phyloP scores from a whole-genome alignment of 495 filamentous ascomycete species.

The Tuber microsphaerosporum region DNA sequence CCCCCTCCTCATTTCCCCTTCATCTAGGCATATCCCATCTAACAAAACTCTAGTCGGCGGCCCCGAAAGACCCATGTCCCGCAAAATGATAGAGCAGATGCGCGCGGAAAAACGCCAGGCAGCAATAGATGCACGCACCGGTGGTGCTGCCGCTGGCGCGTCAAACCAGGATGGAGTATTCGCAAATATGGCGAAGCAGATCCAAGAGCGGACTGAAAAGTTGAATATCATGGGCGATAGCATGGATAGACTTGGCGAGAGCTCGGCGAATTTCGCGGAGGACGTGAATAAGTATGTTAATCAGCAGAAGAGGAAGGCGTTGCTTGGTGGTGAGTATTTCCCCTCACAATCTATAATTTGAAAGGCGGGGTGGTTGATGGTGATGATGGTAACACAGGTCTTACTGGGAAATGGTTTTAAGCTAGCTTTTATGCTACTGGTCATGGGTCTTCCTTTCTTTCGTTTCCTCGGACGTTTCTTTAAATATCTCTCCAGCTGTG shows the following conservation, averaged over 20 bases:
- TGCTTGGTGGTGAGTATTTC: constrained; percentile 55
- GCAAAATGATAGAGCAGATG: constrained; percentile 64
- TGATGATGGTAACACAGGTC: constrained; percentile 12
- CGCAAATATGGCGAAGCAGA: constrained; percentile 67
- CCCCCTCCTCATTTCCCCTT: constrained; percentile 40
- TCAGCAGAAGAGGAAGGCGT: constrained; percentile 73
- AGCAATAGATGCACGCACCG: constrained; percentile 42
- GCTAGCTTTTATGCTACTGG: neutral
- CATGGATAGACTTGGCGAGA: constrained; percentile 71
- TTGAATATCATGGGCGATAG: constrained; percentile 73
- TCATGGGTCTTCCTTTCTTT: neutral
- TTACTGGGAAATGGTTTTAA: constrained; percentile 41
- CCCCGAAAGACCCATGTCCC: constrained; percentile 72
- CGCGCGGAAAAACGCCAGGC: constrained; percentile 52
- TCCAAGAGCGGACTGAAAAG: constrained; percentile 84
- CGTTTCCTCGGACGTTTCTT: neutral
- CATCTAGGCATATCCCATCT: constrained; percentile 2
- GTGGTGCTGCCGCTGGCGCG: constrained; percentile 44
- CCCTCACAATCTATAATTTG: constrained; percentile 45
- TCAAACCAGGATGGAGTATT: constrained; percentile 54
- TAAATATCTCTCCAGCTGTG: neutral
- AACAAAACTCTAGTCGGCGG: constrained; percentile 55
- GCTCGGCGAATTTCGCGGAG: constrained; percentile 70
- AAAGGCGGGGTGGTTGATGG: constrained; percentile 4
- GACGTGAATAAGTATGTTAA: constrained; percentile 80